Evolutionary conservation across 495 filamentous ascomycete genomes (phyloP).

Genomic region (Penicillium verhagenii): DNA sequence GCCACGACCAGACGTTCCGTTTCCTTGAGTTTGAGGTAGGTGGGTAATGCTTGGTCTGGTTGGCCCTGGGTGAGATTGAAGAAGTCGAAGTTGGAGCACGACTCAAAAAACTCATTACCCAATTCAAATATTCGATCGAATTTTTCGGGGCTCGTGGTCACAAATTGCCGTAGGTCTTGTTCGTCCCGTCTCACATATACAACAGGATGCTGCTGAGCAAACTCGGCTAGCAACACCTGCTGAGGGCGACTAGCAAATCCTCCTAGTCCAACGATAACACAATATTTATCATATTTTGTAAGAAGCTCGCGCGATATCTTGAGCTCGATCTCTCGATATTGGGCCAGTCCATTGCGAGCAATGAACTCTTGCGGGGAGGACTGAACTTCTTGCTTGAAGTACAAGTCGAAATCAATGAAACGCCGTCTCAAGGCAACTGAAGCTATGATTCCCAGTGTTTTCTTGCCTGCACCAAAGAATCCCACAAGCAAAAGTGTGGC

Average conservation of each 20-base stretch:
- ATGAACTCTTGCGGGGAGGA: conserved; percentile 56
- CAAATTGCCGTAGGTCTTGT: conserved; percentile 37
- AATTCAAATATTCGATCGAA: conserved; percentile 45
- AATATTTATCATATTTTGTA: conserved; percentile 50
- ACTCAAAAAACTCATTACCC: conserved; percentile 46
- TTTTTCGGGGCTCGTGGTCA: conserved; percentile 40
- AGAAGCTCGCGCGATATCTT: conserved; percentile 58
- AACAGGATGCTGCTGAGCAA: conserved; percentile 53
- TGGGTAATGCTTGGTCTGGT: conserved; percentile 2
- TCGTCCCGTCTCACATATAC: conserved; percentile 64
- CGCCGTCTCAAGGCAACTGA: conserved; percentile 62
- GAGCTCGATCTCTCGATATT: conserved; percentile 55
- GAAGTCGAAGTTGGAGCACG: conserved; percentile 68
- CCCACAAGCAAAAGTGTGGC: conserved; percentile 71
- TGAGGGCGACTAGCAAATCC: conserved; percentile 15
- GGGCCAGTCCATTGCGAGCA: conserved; percentile 52
- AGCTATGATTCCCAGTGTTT: conserved; percentile 69
- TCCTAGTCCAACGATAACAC: conserved; percentile 58
- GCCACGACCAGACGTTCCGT: conserved; percentile 29
- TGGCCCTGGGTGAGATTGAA: conserved; percentile 53
- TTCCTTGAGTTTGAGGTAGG: conserved; percentile 39
- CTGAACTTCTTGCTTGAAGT: conserved; percentile 59
- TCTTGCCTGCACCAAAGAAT: conserved; percentile 66
- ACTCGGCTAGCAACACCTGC: conserved; percentile 28
- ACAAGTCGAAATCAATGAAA: conserved; percentile 64